phyloP scores from a whole-genome alignment of 192 early-diverging fungal genomes.

The Dissophora globulifera region DNA sequence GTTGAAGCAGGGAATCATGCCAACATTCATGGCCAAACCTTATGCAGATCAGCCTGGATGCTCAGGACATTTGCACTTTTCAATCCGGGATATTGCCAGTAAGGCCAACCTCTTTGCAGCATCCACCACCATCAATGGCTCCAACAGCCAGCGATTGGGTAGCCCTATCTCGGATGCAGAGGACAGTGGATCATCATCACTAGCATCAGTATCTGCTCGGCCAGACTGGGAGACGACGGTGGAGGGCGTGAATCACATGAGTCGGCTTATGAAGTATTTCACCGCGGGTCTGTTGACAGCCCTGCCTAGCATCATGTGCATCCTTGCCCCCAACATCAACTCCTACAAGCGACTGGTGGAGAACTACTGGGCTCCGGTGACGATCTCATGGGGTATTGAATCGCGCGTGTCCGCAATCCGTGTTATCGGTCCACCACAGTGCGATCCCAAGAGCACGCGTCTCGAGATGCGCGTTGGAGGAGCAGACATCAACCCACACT shows the following conservation, averaged over 20 bases:
- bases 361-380: slow-evolving; percentile 88
- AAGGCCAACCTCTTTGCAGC: slow-evolving; percentile 67
- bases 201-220: not conserved
- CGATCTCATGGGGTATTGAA: slow-evolving; percentile 83
- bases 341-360: slow-evolving; percentile 84
- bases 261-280: slow-evolving; percentile 63
- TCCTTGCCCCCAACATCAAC: slow-evolving; percentile 84
- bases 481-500: slow-evolving; percentile 83
- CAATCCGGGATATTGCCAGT: slow-evolving; percentile 58
- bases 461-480: slow-evolving; percentile 86
- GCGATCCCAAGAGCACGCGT: slow-evolving; percentile 70
- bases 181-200: slow-evolving; percentile 1
- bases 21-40: slow-evolving; percentile 90
- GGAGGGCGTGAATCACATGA: slow-evolving; percentile 58
- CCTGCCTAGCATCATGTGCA: slow-evolving; percentile 75
- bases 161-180: slow-evolving; percentile 34
- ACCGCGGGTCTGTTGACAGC: slow-evolving; percentile 66
- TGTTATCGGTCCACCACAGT: slow-evolving; percentile 78
- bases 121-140: slow-evolving; percentile 3
- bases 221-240: slow-evolving; percentile 35
- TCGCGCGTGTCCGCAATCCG: slow-evolving; percentile 77
- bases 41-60: slow-evolving; percentile 76
- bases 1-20: slow-evolving; percentile 72
- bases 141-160: not conserved
- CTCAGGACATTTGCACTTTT: slow-evolving; percentile 85